Percentiles rank a stretch among this genome's conserved stretches.
These are phyloP conservation scores for Westerdykella ornata DNA, from an alignment of 2,329 filamentous ascomycete species.

Conservation along the genomic window DNA sequence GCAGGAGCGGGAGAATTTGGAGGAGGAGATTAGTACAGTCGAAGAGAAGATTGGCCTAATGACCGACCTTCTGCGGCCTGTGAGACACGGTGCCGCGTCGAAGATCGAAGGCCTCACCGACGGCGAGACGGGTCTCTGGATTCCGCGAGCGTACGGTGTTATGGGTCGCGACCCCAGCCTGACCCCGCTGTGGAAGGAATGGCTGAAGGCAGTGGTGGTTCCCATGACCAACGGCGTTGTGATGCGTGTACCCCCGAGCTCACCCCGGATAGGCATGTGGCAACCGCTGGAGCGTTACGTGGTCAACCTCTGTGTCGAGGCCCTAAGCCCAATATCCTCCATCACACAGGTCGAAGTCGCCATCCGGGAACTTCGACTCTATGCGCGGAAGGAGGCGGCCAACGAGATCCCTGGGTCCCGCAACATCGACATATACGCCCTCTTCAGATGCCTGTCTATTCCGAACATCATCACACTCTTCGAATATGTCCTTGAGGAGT, in stretches of 20 bases:
- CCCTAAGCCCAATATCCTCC: conserved; percentile 82
- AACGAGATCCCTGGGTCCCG: conserved; percentile 92
- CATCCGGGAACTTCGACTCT: conserved; percentile 81
- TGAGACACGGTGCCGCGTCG: conserved; percentile 87
- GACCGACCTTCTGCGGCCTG: conserved; percentile 87
- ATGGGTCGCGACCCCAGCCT: conserved; percentile 76
- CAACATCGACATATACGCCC: conserved; percentile 84
- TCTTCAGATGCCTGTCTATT: conserved; percentile 84
- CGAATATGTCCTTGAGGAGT: conserved; percentile 88
- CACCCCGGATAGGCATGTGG: conserved; percentile 87
- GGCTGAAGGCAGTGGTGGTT: conserved; percentile 87
- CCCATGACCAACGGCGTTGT: conserved; percentile 89
- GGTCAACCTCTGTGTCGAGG: conserved; percentile 92
- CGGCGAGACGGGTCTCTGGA: conserved; percentile 93
- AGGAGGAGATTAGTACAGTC: conserved; percentile 90
- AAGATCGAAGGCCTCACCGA: conserved; percentile 96
- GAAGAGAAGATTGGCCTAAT: conserved; percentile 97
- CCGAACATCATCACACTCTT: conserved; percentile 89
- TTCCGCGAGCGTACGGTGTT: conserved; percentile 86
- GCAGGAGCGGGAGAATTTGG: conserved; percentile 70
- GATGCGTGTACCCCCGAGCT: conserved; percentile 76
- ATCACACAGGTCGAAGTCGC: conserved; percentile 93
- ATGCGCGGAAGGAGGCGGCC: conserved; percentile 82
- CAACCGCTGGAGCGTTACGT: conserved; percentile 95
- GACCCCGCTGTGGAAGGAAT: conserved; percentile 96